Evolutionary conservation across 441 rosid genomes (phyloP), one percentile per base, ranked within the genome.

Genomic region (Lepidium campestre): DNA sequence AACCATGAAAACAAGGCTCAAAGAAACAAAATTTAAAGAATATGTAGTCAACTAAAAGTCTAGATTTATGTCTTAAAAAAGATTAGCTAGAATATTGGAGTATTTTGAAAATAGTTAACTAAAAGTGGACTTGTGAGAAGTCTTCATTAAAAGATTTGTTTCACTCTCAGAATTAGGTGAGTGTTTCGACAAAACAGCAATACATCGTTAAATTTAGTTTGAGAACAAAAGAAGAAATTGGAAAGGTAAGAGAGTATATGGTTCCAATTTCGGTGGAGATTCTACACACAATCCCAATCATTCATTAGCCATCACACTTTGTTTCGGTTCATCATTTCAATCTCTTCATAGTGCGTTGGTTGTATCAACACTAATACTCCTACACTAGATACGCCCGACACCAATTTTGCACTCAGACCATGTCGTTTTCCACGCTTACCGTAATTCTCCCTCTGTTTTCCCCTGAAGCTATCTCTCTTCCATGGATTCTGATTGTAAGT

Each of bases 401-500:
- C 39, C 57, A 32, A 17, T 3, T n/a, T 50, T 27, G 17, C 32
- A 29, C 34, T 29, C 2, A 7, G 34, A 29, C 34, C 10, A 29
- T 29, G 34, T 1, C 61, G 46, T 69, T 54, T 34, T 25, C 10
- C 6, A 61, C 27, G 6, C 54, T 56, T 10, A 10, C 25, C 46
- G n/a, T 34, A 12, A 66, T 8, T 4, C 20, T 44, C 6, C 2
- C 17, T 52, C 27, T 52, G 37, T 40, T 65, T 42, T 22, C 11
- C 65, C 29, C 29, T 25, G 55, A 49, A 57, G 65, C 57, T 45
- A 4, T 17, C 12, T 71, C 66, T 40, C 47, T 35, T 64, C 60
- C 54, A 65, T 57, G 59, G 71, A 57, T 65, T 32, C 66, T 23
- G 18, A 31, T 15, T 65, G n/a, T 36, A 23, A 70, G 41, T 44